Conservation (phyloP, 768 basidiomycete genomes). For the Megacollybia marginata region DNA sequence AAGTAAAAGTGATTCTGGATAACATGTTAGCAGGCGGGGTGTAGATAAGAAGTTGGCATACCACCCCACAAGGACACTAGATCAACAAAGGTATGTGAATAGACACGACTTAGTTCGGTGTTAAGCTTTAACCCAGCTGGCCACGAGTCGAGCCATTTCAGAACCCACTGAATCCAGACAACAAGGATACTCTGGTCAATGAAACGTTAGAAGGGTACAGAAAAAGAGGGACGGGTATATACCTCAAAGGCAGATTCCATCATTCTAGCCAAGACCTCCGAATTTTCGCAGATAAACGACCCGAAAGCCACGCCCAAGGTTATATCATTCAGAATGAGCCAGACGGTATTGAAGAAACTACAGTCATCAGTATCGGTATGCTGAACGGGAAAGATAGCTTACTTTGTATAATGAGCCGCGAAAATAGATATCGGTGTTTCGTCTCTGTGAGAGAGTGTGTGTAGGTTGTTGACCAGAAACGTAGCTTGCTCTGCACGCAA, state of each 20-base stretch:
- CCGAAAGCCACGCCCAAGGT: conserved; percentile 76
- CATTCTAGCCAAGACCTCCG: conserved; percentile 33
- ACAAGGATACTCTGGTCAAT: conserved; percentile 34
- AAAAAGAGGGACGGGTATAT: background rate
- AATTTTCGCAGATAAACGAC: conserved; percentile 63
- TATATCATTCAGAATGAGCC: conserved; percentile 87
- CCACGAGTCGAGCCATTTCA: conserved; percentile 91
- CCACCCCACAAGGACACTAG: conserved; percentile 67
- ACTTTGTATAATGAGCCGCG: conserved; percentile 67
- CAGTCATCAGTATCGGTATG: background rate
- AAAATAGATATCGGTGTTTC: conserved; percentile 29
- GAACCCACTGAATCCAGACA: conserved; percentile 37
- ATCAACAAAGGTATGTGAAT: conserved; percentile 63
- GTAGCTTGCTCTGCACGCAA: conserved; percentile 44
- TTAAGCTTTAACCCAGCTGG: conserved; percentile 95
- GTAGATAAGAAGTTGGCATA: conserved; percentile 31
- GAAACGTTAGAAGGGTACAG: background rate
- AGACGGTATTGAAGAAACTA: conserved; percentile 88
- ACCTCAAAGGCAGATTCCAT: conserved; percentile 36
- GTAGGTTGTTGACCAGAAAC: conserved; percentile 35
- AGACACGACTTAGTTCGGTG: conserved; percentile 84
- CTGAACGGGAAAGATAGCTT: conserved; percentile 8
- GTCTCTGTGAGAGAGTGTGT: conserved; percentile 27
- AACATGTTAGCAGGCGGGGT: background rate
- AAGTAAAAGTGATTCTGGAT: conserved; percentile 17